Conservation (phyloP, 192 early-diverging fungal genomes). For the Backusella tarrabulga region DNA sequence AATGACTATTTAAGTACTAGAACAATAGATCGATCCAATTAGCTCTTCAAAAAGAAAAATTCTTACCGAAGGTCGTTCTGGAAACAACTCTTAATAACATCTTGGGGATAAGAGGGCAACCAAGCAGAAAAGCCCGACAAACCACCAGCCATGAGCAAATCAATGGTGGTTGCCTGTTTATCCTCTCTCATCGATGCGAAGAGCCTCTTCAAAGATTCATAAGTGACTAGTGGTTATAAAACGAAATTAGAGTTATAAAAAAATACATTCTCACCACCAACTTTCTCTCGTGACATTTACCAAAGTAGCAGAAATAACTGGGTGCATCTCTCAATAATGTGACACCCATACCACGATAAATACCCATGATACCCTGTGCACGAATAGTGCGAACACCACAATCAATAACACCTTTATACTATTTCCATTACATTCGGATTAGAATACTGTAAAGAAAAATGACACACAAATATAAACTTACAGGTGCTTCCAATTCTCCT, state of each 20-base stretch:
- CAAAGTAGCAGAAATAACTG: slow-evolving; percentile 92
- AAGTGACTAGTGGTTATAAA: slow-evolving; percentile 51
- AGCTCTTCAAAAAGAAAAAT: slow-evolving; percentile 11
- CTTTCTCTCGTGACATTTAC: slow-evolving; percentile 35
- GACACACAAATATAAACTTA: slow-evolving; percentile 14
- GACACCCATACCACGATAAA: slow-evolving; percentile 91
- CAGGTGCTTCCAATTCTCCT: slow-evolving; percentile 31
- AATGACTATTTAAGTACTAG: background rate
- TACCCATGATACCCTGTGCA: slow-evolving; percentile 70
- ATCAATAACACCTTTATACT: slow-evolving; percentile 91
- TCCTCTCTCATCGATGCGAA: slow-evolving; percentile 56
- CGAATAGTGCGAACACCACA: slow-evolving; percentile 75
- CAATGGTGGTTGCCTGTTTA: slow-evolving; percentile 66
- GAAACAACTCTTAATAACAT: slow-evolving; percentile 83
- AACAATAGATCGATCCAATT: background rate
- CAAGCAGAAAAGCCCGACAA: slow-evolving; percentile 95
- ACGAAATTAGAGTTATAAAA: background rate
- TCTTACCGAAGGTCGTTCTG: slow-evolving; percentile 56
- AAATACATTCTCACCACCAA: background rate
- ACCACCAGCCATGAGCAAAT: slow-evolving; percentile 90
- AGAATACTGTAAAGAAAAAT: background rate
- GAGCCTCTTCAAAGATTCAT: slow-evolving; percentile 77
- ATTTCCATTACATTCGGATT: background rate
- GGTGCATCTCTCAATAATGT: slow-evolving; percentile 91
- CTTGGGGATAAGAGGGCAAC: slow-evolving; percentile 75